Base-by-base conservation (phyloP, 441 rosid genomes). In the Manihot esculenta region DNA sequence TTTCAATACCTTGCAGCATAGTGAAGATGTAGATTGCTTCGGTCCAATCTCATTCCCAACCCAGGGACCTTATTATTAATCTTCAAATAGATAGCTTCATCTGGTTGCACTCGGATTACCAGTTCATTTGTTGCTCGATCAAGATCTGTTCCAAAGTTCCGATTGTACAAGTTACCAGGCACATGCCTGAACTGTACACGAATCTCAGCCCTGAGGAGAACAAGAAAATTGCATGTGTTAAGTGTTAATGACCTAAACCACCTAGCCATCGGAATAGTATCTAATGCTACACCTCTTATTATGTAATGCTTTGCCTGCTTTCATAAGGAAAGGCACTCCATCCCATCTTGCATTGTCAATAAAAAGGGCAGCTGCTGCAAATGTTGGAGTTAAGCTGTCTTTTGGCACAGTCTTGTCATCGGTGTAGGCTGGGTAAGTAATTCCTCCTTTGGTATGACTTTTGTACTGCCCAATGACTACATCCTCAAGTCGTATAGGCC, bases 331-430 rank as follows among this genome's bases (percentile, higher is more conserved):
- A 67, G 97, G 98, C 24, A 93, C 98, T 0, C 98, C 97, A 68
- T 91, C 97, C 98, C 98, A 93, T 85, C 98, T 89, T 10, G 98
- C 94, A 49, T 93, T 93, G 78, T 93, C 89, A 38, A 93, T 89
- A 80, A 93, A 93, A 62, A 93, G 88, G 7, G 98, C 94, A 62
- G 98, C 97, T 18, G 98, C 97, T 2, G 98, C 97, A 87, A 93
- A 93, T 50, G 98, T 91, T 5, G 98, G 96, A 14, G 97, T 93
- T 70, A 86, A 70, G 76, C 98, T 93, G 75, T 72, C 86, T 62
- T 85, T 86, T 14, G 97, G 94, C 65, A 93, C 96, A 1, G 96
- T 91, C 70, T 85, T 84, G 66, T 93, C 98, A 74, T 93, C 97
- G 0, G 87, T 88, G 68, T 93, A 93, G 59, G 82, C 89, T 4